phyloP scores from a whole-genome alignment of 2,329 filamentous ascomycete species.

The Metarhizium robertsii region DNA sequence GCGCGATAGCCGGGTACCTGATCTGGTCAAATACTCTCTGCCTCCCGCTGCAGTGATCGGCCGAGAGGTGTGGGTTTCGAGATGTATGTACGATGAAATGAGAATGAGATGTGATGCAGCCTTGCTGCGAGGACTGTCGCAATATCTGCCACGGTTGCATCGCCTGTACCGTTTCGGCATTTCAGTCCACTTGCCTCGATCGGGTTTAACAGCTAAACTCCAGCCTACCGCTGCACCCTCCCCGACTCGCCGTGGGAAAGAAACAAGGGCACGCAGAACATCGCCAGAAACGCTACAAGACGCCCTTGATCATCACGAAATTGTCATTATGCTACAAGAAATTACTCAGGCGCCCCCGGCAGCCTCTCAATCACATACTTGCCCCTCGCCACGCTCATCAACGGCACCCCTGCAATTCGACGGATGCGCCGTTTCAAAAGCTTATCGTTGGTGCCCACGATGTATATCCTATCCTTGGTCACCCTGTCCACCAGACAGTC shows the following conservation, averaged over 20 bases:
- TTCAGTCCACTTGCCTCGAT: no score
- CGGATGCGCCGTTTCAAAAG: constrained; percentile 75
- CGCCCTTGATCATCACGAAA: not conserved
- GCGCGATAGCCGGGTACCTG: no score
- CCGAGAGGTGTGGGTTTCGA: no score
- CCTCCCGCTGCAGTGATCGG: no score
- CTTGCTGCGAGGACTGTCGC: no score
- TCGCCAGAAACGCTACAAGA: not conserved
- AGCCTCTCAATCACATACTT: constrained; percentile 94
- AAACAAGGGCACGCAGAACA: no score
- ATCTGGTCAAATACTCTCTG: no score
- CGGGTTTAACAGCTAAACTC: not conserved
- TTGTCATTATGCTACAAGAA: constrained; percentile 2
- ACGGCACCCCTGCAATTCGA: constrained; percentile 59
- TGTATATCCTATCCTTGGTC: constrained; percentile 66
- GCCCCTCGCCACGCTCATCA: constrained; percentile 73
- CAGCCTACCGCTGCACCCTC: not conserved
- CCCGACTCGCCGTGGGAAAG: no score
- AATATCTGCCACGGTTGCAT: no score
- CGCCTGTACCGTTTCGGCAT: no score
- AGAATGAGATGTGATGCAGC: no score
- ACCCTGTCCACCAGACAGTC: constrained; percentile 75
- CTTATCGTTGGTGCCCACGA: constrained; percentile 69
- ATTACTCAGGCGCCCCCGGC: constrained; percentile 65
- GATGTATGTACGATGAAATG: no score